Percentiles rank a stretch among this genome's conserved stretches.
Conservation (phyloP, 352 stramenopile species). For the Pilasporangium apinafurcum region DNA sequence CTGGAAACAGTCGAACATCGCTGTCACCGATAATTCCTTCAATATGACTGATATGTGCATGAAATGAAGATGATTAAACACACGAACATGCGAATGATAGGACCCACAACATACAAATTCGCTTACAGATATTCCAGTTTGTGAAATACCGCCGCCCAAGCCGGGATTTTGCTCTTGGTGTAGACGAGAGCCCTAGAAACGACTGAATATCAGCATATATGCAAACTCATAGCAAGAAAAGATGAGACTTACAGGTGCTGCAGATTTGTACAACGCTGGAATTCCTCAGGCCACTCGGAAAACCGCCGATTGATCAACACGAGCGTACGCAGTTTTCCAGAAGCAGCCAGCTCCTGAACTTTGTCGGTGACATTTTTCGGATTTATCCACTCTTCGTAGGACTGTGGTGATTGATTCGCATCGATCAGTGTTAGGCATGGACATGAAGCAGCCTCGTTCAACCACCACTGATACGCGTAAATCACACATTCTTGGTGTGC, state of each 20-base stretch:
- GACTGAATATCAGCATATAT: no score
- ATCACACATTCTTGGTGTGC: conserved; percentile 18
- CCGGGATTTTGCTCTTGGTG: conserved; percentile 14
- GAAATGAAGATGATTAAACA: neutral
- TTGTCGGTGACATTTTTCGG: conserved; percentile 14
- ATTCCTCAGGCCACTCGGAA: conserved; percentile 10
- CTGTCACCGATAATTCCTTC: conserved; percentile 19
- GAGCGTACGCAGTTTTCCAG: conserved; percentile 19
- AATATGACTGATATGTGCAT: conserved; percentile 20
- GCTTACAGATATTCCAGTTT: conserved; percentile 34
- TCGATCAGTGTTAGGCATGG: conserved; percentile 27
- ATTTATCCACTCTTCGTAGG: conserved; percentile 26
- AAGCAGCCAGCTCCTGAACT: conserved; percentile 11
- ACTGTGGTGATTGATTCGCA: conserved; percentile 15
- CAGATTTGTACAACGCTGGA: conserved; percentile 20
- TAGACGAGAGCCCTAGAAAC: conserved; percentile 18
- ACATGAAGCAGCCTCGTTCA: conserved; percentile 2
- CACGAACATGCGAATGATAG: no score
- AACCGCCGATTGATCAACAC: conserved; percentile 29
- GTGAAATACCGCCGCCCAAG: conserved; percentile 22
- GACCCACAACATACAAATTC: no score
- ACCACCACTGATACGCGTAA: conserved; percentile 15
- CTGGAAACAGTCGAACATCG: conserved; percentile 16
- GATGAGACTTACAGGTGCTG: conserved; percentile 23
- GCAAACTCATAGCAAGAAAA: no score